Evolutionary conservation across 306 rosid genomes (phyloP).

Genomic region (Acacia melanoxylon): DNA sequence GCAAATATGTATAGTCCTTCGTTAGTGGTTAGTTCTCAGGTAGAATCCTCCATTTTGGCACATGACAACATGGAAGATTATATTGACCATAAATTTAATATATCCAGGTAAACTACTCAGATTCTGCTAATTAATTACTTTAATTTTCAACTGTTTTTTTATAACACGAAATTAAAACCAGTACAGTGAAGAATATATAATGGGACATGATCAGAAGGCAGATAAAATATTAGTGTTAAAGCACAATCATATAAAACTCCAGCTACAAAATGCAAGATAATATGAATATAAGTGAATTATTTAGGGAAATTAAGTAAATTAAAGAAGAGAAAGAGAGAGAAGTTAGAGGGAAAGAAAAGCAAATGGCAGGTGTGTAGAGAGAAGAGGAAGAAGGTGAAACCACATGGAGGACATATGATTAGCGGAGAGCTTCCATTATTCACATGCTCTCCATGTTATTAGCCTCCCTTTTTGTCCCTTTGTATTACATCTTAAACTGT

Average conservation of each 20-base stretch:
- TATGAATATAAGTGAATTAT: background rate
- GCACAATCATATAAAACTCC: background rate
- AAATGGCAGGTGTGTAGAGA: background rate
- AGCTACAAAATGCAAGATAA: background rate
- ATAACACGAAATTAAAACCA: background rate
- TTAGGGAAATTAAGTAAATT: background rate
- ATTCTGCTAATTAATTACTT: background rate
- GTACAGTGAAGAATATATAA: background rate
- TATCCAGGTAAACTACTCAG: background rate
- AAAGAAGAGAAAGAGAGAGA: background rate
- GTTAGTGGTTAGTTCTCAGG: background rate
- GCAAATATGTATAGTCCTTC: background rate
- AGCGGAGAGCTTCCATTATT: background rate
- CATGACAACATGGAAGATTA: background rate
- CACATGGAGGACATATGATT: slow-evolving; percentile 31
- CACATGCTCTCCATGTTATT: slow-evolving; percentile 40
- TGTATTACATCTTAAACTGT: slow-evolving; percentile 11
- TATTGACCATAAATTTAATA: background rate
- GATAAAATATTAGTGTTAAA: background rate
- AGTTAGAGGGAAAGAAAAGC: background rate
- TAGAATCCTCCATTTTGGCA: background rate
- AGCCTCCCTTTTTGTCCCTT: slow-evolving; percentile 28
- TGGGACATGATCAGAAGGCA: background rate
- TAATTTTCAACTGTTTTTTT: background rate
- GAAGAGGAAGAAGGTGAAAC: slow-evolving; percentile 4